Base-by-base conservation (phyloP, 352 stramenopile species). In the Phytopythium mirpurense region DNA sequence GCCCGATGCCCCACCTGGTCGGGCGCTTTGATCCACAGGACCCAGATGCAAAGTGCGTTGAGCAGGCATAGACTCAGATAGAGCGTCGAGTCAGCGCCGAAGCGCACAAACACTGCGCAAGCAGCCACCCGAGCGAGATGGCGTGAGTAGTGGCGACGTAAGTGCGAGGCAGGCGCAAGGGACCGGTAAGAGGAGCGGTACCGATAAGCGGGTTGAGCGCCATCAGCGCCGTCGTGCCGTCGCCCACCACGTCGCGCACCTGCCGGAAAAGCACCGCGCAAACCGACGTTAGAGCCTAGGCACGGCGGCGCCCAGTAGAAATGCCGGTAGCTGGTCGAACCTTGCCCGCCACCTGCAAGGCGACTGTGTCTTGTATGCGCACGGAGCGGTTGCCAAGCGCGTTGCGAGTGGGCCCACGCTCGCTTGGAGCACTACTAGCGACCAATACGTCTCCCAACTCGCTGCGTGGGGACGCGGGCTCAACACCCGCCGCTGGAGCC, bases 161-260 rank as follows among this genome's bases (percentile, higher is more conserved):
- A 32, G 29, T 32, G n/a, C 29, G 29, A 32, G 29, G 29, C 29
- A 35, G 50, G 21, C 35, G 32, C 29, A 21, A 14, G 32, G n/a
- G 6, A 42, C 14, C 8, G 31, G 19, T 4, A 51, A 5, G 29
- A 5, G 9, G 29, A 5, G 9, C 23, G 19, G 36, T 51, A 84
- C 74, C 63, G 42, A 80, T 68, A 21, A 63, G 45, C 18, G 72
- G 72, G 26, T 83, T 83, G 23, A 82, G 35, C 5, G 64, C 32
- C n/a, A 78, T 49, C 10, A 85, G 35, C n/a, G 68, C n/a, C 5
- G 26, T 54, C 14, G 62, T 78, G 9, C 60, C 70, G 23, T 63
- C 43, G 32, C 51, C 46, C n/a, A 59, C 32, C 14, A 66, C 32
- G 11, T 14, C 32, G 6, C 49, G 60, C 49, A 66, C 32, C 67